These are phyloP conservation scores for Nicotiana otophora DNA, from an alignment of 257 asterid genomes.

Conservation along the genomic window DNA sequence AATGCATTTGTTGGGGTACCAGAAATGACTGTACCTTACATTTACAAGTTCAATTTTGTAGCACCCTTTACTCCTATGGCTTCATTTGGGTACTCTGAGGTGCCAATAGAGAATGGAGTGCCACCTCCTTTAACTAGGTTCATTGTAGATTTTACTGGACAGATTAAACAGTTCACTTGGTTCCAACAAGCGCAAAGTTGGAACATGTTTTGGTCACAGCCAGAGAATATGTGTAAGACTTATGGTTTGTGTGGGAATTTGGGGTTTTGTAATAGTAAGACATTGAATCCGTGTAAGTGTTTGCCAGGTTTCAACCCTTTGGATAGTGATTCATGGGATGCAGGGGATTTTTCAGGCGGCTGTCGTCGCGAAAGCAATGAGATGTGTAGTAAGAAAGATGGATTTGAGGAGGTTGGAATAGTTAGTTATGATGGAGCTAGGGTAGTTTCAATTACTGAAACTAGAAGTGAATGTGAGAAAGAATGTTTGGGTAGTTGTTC, in stretches of 20 bases:
- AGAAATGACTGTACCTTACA: constrained; percentile 68
- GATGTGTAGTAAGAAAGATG: constrained; percentile 38
- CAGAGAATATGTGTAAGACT: constrained; percentile 52
- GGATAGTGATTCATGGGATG: constrained; percentile 47
- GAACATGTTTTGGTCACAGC: constrained; percentile 80
- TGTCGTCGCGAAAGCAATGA: constrained; percentile 38
- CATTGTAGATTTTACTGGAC: constrained; percentile 53
- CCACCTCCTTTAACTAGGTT: constrained; percentile 68
- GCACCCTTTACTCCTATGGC: constrained; percentile 61
- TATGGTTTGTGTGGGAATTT: constrained; percentile 66
- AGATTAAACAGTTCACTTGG: constrained; percentile 69
- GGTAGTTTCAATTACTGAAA: constrained; percentile 35
- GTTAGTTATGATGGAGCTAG: constrained; percentile 40
- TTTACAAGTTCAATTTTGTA: constrained; percentile 47
- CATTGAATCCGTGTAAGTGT: constrained; percentile 54
- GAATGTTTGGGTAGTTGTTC: constrained; percentile 60
- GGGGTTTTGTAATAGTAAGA: constrained; percentile 48
- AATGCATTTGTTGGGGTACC: constrained; percentile 63
- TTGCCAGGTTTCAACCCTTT: constrained; percentile 48
- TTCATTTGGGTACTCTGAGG: constrained; percentile 62
- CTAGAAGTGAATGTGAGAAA: constrained; percentile 47
- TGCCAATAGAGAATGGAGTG: constrained; percentile 43
- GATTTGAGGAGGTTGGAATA: constrained; percentile 56
- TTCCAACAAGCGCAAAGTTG: constrained; percentile 52
- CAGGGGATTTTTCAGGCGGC: constrained; percentile 60